phyloP scores from a whole-genome alignment of 1,284 basidiomycete genomes.

The Athelia psychrophila region DNA sequence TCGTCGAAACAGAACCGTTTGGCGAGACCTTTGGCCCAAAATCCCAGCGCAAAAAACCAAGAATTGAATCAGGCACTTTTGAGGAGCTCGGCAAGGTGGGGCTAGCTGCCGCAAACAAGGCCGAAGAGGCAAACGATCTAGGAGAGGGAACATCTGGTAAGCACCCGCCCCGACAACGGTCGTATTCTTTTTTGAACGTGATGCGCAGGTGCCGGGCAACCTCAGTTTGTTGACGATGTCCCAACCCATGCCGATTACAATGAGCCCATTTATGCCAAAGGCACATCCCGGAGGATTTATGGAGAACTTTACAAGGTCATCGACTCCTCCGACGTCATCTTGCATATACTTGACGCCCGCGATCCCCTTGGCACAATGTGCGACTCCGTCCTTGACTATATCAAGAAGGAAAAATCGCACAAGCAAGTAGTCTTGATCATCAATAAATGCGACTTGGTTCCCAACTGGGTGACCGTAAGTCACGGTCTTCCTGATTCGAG shows the following conservation, averaged over 20 bases:
- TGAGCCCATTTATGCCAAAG: slow-evolving; percentile 90
- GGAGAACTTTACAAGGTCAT: slow-evolving; percentile 99
- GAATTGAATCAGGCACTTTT: slow-evolving; percentile 81
- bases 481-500: slow-evolving; percentile 10
- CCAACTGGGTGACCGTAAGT: slow-evolving; percentile 98
- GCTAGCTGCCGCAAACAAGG: slow-evolving; percentile 39
- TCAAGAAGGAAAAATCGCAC: slow-evolving; percentile 95
- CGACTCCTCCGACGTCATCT: slow-evolving; percentile 95
- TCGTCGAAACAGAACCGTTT: slow-evolving; percentile 93
- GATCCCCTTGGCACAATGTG: slow-evolving; percentile 98
- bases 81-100: slow-evolving; percentile 80
- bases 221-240: slow-evolving; percentile 43
- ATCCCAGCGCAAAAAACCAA: slow-evolving; percentile 87
- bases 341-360: slow-evolving; percentile 95
- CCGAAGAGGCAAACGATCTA: slow-evolving; percentile 6
- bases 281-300: slow-evolving; percentile 93
- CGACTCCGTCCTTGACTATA: slow-evolving; percentile 90
- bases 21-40: slow-evolving; percentile 92
- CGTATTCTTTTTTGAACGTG: too few relatives aligned
- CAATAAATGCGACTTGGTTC: slow-evolving; percentile 98
- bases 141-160: slow-evolving; percentile 14
- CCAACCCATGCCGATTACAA: slow-evolving; percentile 72
- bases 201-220: slow-evolving; percentile 4
- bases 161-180: too few relatives aligned
- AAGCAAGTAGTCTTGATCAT: slow-evolving; percentile 97